phyloP scores from a whole-genome alignment of 2,329 filamentous ascomycete species.

The Paraphaeosphaeria minitans region DNA sequence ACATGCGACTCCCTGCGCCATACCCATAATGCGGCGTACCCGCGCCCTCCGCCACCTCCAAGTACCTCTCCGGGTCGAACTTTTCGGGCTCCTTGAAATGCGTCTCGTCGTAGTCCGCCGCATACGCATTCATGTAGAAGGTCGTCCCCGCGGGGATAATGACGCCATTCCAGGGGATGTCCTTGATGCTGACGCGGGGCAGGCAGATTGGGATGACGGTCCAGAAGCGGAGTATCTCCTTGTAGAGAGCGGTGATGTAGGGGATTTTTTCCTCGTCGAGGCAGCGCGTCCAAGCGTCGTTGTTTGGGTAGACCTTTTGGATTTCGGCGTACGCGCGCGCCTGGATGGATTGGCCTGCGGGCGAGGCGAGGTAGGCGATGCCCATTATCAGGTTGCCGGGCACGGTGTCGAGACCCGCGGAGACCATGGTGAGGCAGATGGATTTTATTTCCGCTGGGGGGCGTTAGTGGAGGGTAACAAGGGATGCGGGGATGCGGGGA shows the following conservation, averaged over 20 bases:
- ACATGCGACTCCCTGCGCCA: constrained; percentile 54
- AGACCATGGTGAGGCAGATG: constrained; percentile 82
- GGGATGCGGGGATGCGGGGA: no score
- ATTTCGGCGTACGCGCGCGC: constrained; percentile 72
- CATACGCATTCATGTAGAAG: constrained; percentile 79
- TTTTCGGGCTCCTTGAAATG: constrained; percentile 68
- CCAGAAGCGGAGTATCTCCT: constrained; percentile 79
- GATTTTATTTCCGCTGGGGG: constrained; percentile 73
- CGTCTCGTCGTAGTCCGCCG: constrained; percentile 71
- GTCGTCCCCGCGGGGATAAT: constrained; percentile 76
- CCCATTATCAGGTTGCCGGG: constrained; percentile 81
- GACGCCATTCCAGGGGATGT: constrained; percentile 70
- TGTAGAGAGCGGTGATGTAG: constrained; percentile 78
- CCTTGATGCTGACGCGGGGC: constrained; percentile 72
- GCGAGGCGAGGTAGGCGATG: constrained; percentile 73
- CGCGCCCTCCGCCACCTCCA: constrained; percentile 54
- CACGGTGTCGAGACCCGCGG: constrained; percentile 80
- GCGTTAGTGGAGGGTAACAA: constrained; percentile 14
- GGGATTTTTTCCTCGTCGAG: constrained; percentile 75
- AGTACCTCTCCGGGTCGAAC: constrained; percentile 74
- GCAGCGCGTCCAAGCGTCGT: constrained; percentile 77
- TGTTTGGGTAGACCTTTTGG: constrained; percentile 70
- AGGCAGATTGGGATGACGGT: constrained; percentile 80
- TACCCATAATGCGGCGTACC: constrained; percentile 57
- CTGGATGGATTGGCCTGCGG: constrained; percentile 72